These are phyloP conservation scores for Kondoa malvinella DNA, from an alignment of 768 basidiomycete species.

Conservation along the genomic window DNA sequence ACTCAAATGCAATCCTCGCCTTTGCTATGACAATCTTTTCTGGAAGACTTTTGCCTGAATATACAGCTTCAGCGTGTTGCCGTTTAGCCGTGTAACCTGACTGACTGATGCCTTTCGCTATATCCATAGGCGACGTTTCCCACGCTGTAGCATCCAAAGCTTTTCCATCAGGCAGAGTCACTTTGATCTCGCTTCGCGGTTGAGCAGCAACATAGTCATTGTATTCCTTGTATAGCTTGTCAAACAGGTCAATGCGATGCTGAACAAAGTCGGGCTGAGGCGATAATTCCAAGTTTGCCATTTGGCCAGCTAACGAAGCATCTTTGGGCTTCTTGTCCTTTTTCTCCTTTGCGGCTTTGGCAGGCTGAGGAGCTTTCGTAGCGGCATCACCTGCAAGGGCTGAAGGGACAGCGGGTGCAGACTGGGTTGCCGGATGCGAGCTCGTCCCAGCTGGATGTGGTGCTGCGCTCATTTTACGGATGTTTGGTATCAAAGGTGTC, in stretches of 20 bases:
- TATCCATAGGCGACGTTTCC: slow-evolving; percentile 83
- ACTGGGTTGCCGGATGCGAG: no score
- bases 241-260: slow-evolving; percentile 75
- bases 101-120: slow-evolving; percentile 63
- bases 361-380: slow-evolving; percentile 4
- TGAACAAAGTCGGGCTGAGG: slow-evolving; percentile 76
- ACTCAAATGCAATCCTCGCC: slow-evolving; percentile 34
- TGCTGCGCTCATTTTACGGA: no score
- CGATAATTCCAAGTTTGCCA: slow-evolving; percentile 43
- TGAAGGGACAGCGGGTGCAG: no score
- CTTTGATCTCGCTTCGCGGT: slow-evolving; percentile 60
- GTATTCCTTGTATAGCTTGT: slow-evolving; percentile 65
- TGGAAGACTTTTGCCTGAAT: slow-evolving; percentile 47
- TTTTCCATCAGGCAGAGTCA: slow-evolving; percentile 75
- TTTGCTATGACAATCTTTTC: slow-evolving; percentile 87
- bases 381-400: no score
- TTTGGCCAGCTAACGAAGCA: slow-evolving; percentile 24
- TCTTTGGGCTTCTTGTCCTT: slow-evolving; percentile 27
- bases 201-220: slow-evolving; percentile 49
- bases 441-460: no score
- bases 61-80: neutral
- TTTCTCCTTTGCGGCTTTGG: slow-evolving; percentile 28
- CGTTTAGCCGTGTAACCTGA: neutral
- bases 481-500: no score
- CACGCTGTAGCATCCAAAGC: slow-evolving; percentile 69